phyloP scores from a whole-genome alignment of 768 basidiomycete genomes.

The Russula abietina region DNA sequence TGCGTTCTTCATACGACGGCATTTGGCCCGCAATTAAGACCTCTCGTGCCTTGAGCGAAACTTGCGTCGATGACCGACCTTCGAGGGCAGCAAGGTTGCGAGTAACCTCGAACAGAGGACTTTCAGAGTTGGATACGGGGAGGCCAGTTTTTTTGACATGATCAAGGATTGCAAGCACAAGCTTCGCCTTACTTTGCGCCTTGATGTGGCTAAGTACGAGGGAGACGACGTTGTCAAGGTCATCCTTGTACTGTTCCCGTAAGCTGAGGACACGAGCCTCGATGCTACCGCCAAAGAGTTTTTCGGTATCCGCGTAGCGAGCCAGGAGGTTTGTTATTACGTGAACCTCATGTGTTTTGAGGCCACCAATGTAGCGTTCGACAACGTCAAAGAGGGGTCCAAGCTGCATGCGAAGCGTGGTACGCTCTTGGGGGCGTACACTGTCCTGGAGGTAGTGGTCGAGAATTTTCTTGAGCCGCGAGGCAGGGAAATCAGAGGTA shows the following conservation, averaged over 20 bases:
- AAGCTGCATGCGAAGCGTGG: constrained; percentile 73
- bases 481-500: constrained; percentile 83
- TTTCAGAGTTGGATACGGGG: constrained; percentile 70
- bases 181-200: constrained; percentile 85
- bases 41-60: constrained; percentile 93
- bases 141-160: constrained; percentile 78
- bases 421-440: constrained; percentile 71
- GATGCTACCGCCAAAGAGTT: constrained; percentile 88
- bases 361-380: constrained; percentile 71
- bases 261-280: constrained; percentile 87
- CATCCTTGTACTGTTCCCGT: constrained; percentile 87
- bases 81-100: constrained; percentile 81
- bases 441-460: constrained; percentile 81
- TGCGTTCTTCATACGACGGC: constrained; percentile 94
- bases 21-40: constrained; percentile 94
- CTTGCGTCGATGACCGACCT: constrained; percentile 86
- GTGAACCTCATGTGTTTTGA: constrained; percentile 81
- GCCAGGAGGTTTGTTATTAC: constrained; percentile 71
- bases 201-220: constrained; percentile 95
- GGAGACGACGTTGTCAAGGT: constrained; percentile 80
- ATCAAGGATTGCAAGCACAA: constrained; percentile 81
- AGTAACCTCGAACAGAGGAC: constrained; percentile 67
- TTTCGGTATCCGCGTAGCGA: constrained; percentile 81
- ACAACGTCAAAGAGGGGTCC: constrained; percentile 65
- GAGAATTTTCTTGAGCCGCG: constrained; percentile 77